These are phyloP conservation scores for Paramecium sexaurelia DNA, from an alignment of 73 alveolate genomes.

Conservation along the genomic window DNA sequence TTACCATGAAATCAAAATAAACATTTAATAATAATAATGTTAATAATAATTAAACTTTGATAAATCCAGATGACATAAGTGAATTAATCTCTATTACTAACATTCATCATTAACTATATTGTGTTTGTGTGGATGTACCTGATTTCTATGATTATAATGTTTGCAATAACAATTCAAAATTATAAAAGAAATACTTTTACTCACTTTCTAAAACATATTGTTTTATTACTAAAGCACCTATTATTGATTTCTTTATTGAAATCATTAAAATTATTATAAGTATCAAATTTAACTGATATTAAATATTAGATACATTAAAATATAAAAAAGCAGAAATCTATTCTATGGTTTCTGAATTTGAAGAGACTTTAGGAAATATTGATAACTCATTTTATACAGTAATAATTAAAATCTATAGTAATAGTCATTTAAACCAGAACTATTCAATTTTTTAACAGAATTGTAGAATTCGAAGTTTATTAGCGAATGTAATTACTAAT, in stretches of 20 bases:
- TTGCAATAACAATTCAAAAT: neutral
- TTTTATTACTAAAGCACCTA: conserved; percentile 30
- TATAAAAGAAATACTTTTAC: neutral
- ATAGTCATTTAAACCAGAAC: conserved; percentile 44
- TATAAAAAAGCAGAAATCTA: conserved; percentile 48
- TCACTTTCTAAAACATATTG: conserved; percentile 34
- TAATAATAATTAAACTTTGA: neutral
- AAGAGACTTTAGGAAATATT: neutral
- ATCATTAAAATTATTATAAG: conserved; percentile 10
- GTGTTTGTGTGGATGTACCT: conserved; percentile 47
- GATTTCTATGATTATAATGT: conserved; percentile 48
- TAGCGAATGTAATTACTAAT: neutral
- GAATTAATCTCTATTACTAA: neutral
- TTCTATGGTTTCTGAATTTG: conserved; percentile 14
- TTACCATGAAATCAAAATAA: conserved; percentile 28
- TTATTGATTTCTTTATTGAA: conserved; percentile 31
- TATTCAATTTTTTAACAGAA: neutral
- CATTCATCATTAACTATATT: conserved; percentile 1
- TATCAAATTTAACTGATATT: neutral
- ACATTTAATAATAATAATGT: neutral
- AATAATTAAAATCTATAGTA: neutral
- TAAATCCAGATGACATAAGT: neutral
- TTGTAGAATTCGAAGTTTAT: neutral
- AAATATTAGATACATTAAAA: neutral
- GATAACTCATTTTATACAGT: conserved; percentile 55